Evolutionary conservation across 2,329 filamentous ascomycete genomes (phyloP).

Genomic region (Pseudocercospora vitis): DNA sequence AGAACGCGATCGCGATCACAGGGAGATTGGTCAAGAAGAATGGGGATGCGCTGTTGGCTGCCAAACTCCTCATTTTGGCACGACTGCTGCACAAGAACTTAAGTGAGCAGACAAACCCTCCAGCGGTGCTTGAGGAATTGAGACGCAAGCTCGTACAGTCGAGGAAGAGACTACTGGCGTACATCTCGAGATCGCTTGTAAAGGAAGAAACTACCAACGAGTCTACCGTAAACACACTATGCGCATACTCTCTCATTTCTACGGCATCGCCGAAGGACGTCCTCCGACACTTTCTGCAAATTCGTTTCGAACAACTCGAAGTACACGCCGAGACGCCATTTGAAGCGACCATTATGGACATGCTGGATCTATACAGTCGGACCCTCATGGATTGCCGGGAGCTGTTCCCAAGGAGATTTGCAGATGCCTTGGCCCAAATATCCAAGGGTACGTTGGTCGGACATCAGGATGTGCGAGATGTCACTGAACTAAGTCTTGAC

Average conservation of each 20-base stretch:
- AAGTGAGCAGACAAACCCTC: slow-evolving; percentile 47
- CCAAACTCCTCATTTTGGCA: slow-evolving; percentile 70
- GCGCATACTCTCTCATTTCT: slow-evolving; percentile 77
- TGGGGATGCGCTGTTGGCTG: slow-evolving; percentile 54
- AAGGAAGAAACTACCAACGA: slow-evolving; percentile 38
- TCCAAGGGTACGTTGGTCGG: slow-evolving; percentile 70
- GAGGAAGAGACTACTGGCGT: slow-evolving; percentile 64
- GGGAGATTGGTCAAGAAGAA: slow-evolving; percentile 54
- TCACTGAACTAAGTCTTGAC: slow-evolving; percentile 75
- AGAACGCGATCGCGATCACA: slow-evolving; percentile 55
- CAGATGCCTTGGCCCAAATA: slow-evolving; percentile 66
- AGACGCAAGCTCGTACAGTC: slow-evolving; percentile 64
- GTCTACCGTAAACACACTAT: slow-evolving; percentile 68
- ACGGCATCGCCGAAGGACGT: slow-evolving; percentile 79
- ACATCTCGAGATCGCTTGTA: slow-evolving; percentile 57
- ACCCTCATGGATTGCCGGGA: slow-evolving; percentile 77
- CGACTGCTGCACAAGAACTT: slow-evolving; percentile 74
- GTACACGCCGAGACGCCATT: slow-evolving; percentile 56
- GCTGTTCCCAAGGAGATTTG: slow-evolving; percentile 70
- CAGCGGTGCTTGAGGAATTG: slow-evolving; percentile 60
- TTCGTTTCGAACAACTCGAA: slow-evolving; percentile 68
- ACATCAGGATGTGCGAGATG: slow-evolving; percentile 63
- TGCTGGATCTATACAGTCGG: slow-evolving; percentile 70
- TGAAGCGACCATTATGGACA: slow-evolving; percentile 59
- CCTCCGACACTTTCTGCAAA: slow-evolving; percentile 72